Conservation (phyloP, 108 stramenopile species). For the Pseudonitzschia multiseries region DNA sequence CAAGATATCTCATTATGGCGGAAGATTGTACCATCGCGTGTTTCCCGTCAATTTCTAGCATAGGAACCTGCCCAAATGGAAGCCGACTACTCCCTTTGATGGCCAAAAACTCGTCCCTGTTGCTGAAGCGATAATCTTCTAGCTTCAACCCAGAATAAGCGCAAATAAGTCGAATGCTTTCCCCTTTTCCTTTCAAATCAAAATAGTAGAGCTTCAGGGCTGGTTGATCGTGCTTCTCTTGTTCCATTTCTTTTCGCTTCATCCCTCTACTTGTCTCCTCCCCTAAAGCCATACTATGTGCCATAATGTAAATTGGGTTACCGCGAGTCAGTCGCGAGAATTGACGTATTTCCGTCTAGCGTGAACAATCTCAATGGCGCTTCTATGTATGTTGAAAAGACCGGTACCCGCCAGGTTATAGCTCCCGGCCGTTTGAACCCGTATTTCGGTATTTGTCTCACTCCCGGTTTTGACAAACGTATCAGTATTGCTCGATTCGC, state of each 20-base stretch:
- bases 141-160: conserved; percentile 38
- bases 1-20: conserved; percentile 44
- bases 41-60: conserved; percentile 47
- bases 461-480: no score
- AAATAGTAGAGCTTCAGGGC: conserved; percentile 43
- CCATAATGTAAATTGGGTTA: no score
- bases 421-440: no score
- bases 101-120: conserved; percentile 28
- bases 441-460: no score
- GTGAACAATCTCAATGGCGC: no score
- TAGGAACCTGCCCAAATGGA: conserved; percentile 42
- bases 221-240: conserved; percentile 12
- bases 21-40: conserved; percentile 24
- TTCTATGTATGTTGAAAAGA: no score
- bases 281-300: no score
- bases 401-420: no score
- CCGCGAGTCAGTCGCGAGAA: no score
- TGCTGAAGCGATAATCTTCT: conserved; percentile 33
- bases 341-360: not conserved
- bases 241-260: conserved; percentile 9
- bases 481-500: no score
- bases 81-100: conserved; percentile 30
- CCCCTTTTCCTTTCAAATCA: conserved; percentile 39
- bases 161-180: conserved; percentile 41
- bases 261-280: not conserved